Evolutionary conservation across 2,329 filamentous ascomycete genomes (phyloP).

Genomic region (Leptographium galeiforme): DNA sequence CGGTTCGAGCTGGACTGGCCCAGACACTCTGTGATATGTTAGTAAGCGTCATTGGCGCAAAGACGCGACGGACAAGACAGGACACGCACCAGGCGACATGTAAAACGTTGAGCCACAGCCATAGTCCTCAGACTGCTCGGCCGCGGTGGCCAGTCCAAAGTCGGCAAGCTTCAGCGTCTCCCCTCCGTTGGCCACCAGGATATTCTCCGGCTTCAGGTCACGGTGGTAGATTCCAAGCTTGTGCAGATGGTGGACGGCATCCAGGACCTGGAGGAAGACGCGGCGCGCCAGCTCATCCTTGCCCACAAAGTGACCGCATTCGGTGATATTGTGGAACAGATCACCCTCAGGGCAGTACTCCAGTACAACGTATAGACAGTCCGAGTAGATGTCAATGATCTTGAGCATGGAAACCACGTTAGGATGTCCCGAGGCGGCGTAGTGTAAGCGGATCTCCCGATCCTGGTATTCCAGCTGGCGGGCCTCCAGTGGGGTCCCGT

Average conservation of each 20-base stretch:
- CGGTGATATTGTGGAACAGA: slow-evolving; percentile 93
- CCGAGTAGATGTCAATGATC: slow-evolving; percentile 81
- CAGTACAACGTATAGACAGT: slow-evolving; percentile 92
- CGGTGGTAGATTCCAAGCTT: slow-evolving; percentile 87
- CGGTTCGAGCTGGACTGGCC: slow-evolving; percentile 56
- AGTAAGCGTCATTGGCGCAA: slow-evolving; percentile 15
- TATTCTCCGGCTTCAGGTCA: slow-evolving; percentile 96
- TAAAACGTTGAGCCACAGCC: slow-evolving; percentile 98
- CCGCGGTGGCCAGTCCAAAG: slow-evolving; percentile 86
- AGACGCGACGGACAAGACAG: slow-evolving; percentile 2
- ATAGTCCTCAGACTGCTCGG: slow-evolving; percentile 78
- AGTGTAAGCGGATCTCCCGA: slow-evolving; percentile 84
- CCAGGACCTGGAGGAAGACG: slow-evolving; percentile 87
- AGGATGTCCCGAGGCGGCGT: slow-evolving; percentile 73
- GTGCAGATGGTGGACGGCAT: slow-evolving; percentile 94
- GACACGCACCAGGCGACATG: slow-evolving; percentile 77
- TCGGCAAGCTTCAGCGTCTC: slow-evolving; percentile 91
- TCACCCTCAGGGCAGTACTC: slow-evolving; percentile 97
- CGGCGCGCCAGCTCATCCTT: slow-evolving; percentile 79
- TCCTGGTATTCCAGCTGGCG: slow-evolving; percentile 84
- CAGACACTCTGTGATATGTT: slow-evolving; percentile 59
- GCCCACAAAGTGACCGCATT: slow-evolving; percentile 82
- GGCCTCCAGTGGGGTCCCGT: slow-evolving; percentile 59
- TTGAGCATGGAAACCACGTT: slow-evolving; percentile 91
- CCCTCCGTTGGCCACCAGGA: slow-evolving; percentile 79